Percentiles rank a stretch among this genome's conserved stretches.
Evolutionary conservation across 768 basidiomycete genomes (phyloP).

Genomic region (Macrolepiota fuliginosa): DNA sequence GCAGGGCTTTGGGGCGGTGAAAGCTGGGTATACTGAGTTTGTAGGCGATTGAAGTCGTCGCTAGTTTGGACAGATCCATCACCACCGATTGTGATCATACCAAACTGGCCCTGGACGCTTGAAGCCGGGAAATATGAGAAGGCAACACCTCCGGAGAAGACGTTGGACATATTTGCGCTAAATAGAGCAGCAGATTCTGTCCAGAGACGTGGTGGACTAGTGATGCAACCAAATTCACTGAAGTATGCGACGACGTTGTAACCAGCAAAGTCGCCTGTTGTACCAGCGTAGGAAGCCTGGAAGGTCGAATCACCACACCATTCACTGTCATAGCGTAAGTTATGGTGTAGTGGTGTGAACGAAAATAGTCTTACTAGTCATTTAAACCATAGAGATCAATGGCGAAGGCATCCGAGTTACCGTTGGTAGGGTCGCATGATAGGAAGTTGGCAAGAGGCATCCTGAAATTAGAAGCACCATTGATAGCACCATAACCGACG

Average conservation of each 20-base stretch:
- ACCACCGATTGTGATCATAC: constrained; percentile 75
- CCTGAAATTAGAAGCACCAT: constrained; percentile 63
- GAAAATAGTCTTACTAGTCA: constrained; percentile 60
- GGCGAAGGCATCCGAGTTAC: constrained; percentile 53
- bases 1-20: constrained; percentile 63
- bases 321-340: constrained; percentile 41
- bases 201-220: constrained; percentile 65
- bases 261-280: constrained; percentile 51
- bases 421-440: constrained; percentile 61
- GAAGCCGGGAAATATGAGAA: constrained; percentile 87
- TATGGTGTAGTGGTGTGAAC: neutral
- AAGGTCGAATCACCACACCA: constrained; percentile 78
- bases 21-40: constrained; percentile 56
- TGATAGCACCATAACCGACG: constrained; percentile 85
- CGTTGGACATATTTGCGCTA: constrained; percentile 65
- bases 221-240: constrained; percentile 83
- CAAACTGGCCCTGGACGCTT: constrained; percentile 74
- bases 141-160: constrained; percentile 88
- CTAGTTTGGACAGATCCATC: constrained; percentile 64
- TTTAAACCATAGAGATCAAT: constrained; percentile 90
- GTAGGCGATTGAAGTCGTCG: constrained; percentile 66
- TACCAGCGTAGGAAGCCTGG: constrained; percentile 51
- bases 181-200: constrained; percentile 76
- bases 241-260: constrained; percentile 87
- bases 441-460: constrained; percentile 74